Evolutionary conservation across 1,139 yeast species (phyloP), one percentile per base, ranked within the genome.

Genomic region (Candida albicans): DNA sequence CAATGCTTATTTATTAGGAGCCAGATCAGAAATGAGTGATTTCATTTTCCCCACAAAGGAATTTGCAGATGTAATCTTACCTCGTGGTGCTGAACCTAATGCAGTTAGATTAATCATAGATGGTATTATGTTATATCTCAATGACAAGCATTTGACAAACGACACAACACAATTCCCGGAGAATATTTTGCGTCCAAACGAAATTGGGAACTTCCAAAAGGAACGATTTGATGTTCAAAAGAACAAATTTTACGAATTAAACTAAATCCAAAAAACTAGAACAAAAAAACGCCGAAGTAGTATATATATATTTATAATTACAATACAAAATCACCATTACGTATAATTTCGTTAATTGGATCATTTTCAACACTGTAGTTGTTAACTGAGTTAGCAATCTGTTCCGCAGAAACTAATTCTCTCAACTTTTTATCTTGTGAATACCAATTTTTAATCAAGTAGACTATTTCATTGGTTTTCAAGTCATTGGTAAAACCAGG

Each of bases 11-110:
- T 62, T 90, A 51, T 77, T 75, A 39, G 68, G 74, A 10, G 79
- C 90, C n/a, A 74, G 95, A 46, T 79, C 82, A 3, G 96, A 90
- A 57, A 87, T 85, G 85, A 78, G 74, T 50, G 79, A 82, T 52
- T 87, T 76, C 58, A 84, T 90, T 11, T 76, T 76, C 37, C 89
- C 87, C 29, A 88, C 96, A 2, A 85, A 86, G 61, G 83, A 82
- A 47, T 75, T 69, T 49, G 95, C 96, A 1, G 96, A 90, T 60
- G 81, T 89, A 12, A 80, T 90, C 35, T 73, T 90, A 57, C 96
- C 96, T 2, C 70, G 84, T 41, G 90, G 89, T 1, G 83, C 86
- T 3, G 83, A 80, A 39, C 67, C 73, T 25, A 71, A 76, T 39
- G 91, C 95, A 2, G 74, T 84, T 9, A 68, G 74, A 8, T 71